Evolutionary conservation across 208 protist species (phyloP).

Genomic region (Leishmania mexicana): DNA sequence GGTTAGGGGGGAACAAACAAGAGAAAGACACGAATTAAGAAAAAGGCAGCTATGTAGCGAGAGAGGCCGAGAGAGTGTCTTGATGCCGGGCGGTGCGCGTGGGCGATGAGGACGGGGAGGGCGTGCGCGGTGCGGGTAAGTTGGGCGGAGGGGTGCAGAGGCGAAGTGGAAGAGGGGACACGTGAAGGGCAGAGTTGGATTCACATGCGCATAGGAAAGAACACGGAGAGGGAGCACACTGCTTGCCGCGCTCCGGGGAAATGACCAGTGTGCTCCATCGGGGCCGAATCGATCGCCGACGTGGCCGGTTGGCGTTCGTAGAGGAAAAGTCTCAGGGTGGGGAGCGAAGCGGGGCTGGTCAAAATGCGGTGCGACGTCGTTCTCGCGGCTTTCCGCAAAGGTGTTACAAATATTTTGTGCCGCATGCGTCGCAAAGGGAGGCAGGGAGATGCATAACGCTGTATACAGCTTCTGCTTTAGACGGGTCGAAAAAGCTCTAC

Average conservation of each 20-base stretch:
- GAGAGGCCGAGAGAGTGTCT: background rate
- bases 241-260: too few species aligned
- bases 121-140: background rate
- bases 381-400: too few species aligned
- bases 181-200: background rate
- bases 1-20: background rate
- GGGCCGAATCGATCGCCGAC: too few species aligned
- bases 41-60: background rate
- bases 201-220: background rate
- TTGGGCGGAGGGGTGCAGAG: background rate
- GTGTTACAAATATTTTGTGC: too few species aligned
- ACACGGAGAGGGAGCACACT: slow-evolving; percentile 1
- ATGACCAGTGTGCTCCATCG: too few species aligned
- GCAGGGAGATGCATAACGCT: background rate
- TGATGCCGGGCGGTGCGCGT: background rate
- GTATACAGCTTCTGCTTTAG: too few species aligned
- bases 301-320: too few species aligned
- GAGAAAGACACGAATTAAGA: background rate
- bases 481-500: too few species aligned
- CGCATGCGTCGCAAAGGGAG: too few species aligned
- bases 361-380: too few species aligned
- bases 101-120: background rate
- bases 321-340: too few species aligned
- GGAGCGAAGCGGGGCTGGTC: too few species aligned
- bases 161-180: background rate